These are phyloP conservation scores for Venturia oleaginea DNA, from an alignment of 2,329 filamentous ascomycete species.

Conservation along the genomic window DNA sequence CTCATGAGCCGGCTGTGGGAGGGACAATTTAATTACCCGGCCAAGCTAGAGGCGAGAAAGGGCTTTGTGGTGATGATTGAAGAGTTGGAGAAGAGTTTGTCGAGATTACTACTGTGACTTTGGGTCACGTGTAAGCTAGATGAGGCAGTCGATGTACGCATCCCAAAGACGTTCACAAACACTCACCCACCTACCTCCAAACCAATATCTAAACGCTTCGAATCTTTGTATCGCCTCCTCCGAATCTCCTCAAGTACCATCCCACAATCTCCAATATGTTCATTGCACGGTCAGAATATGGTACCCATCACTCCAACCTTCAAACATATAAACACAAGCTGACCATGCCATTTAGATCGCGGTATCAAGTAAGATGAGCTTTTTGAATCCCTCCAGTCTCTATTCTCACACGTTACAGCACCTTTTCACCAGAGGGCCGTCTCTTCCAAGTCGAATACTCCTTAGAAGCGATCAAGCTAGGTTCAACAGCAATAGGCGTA, in stretches of 20 bases:
- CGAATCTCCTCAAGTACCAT: not conserved
- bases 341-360: slow-evolving; percentile 55
- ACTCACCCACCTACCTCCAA: not conserved
- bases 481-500: slow-evolving; percentile 93
- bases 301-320: slow-evolving; percentile 38
- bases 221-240: not conserved
- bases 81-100: no score
- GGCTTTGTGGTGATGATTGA: no score
- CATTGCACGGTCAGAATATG: slow-evolving; percentile 99
- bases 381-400: slow-evolving; percentile 18
- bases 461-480: slow-evolving; percentile 98
- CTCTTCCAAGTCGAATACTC: slow-evolving; percentile 99
- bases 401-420: slow-evolving; percentile 47
- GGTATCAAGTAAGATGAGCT: slow-evolving; percentile 74
- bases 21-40: no score
- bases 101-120: no score
- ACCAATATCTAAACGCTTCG: not conserved
- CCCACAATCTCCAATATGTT: slow-evolving; percentile 65
- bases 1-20: no score
- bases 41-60: no score
- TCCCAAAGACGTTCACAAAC: no score
- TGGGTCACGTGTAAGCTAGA: not conserved
- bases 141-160: no score
- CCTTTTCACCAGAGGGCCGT: slow-evolving; percentile 98
- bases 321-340: slow-evolving; percentile 30